Evolutionary conservation across 2,329 filamentous ascomycete genomes (phyloP).

Genomic region (Colletotrichum lini): DNA sequence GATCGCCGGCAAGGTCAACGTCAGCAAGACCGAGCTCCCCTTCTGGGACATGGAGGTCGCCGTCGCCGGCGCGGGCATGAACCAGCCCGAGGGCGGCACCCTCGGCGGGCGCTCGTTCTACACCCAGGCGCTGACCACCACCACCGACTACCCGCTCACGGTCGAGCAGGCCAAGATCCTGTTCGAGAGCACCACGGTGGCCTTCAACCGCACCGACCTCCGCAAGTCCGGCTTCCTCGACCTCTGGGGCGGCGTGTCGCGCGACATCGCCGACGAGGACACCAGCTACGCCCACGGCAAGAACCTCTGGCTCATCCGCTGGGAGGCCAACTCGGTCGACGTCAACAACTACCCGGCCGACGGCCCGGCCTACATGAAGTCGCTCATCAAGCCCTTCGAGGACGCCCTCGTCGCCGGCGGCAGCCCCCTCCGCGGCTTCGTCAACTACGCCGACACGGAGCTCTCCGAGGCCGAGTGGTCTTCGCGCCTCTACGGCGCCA

Average conservation of each 20-base stretch:
- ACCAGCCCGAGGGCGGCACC: constrained; percentile 36
- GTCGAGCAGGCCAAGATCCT: constrained; percentile 36
- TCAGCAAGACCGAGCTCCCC: constrained; percentile 33
- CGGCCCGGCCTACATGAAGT: constrained; percentile 61
- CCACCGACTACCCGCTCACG: constrained; percentile 39
- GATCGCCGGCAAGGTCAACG: constrained; percentile 26
- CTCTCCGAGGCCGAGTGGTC: constrained; percentile 41
- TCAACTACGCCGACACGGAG: constrained; percentile 43
- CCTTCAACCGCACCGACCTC: constrained; percentile 41
- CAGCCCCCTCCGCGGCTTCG: constrained; percentile 36
- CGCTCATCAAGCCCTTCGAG: constrained; percentile 52
- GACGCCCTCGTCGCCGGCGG: constrained; percentile 36
- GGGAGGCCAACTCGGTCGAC: constrained; percentile 48
- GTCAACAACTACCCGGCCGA: constrained; percentile 64
- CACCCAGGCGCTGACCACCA: constrained; percentile 41
- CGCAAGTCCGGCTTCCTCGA: constrained; percentile 42
- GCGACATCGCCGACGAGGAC: constrained; percentile 54
- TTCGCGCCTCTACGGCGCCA: constrained; percentile 39
- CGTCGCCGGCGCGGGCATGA: constrained; percentile 40
- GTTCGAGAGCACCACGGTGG: constrained; percentile 31
- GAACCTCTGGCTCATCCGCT: constrained; percentile 55
- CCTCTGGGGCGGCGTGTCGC: constrained; percentile 42
- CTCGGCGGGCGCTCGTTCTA: constrained; percentile 39
- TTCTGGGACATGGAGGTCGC: constrained; percentile 44
- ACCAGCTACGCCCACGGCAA: constrained; percentile 57